Evolutionary conservation across 2,329 filamentous ascomycete genomes (phyloP).

Genomic region (Endocalyx cinctus): DNA sequence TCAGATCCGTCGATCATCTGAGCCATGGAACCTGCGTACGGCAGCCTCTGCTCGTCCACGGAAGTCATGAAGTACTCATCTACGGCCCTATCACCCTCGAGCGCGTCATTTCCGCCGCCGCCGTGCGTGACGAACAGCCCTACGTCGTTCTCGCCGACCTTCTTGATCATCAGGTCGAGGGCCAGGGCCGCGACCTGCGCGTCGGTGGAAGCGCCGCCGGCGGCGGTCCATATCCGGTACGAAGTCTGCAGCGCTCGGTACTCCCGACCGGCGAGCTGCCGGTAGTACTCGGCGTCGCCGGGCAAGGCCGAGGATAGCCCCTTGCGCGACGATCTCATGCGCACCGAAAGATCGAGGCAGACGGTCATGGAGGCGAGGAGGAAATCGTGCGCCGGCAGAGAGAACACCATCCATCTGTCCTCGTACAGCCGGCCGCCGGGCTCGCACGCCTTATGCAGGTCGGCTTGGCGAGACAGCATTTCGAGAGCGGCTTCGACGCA

Average conservation of each 20-base stretch:
- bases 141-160: conserved; percentile 8
- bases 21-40: no score
- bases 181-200: conserved; percentile 16
- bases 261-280: conserved; percentile 2
- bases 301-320: no score
- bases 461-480: conserved; percentile 23
- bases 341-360: conserved; percentile 32
- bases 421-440: conserved; percentile 39
- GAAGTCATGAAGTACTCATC: no score
- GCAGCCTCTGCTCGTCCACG: no score
- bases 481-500: conserved; percentile 23
- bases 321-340: conserved; percentile 9
- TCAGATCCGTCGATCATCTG: no score
- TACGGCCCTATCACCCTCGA: no score
- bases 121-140: no score
- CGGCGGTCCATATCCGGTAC: conserved; percentile 15
- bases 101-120: no score
- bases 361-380: conserved; percentile 48
- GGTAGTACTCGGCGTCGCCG: conserved; percentile 1
- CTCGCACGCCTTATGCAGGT: conserved; percentile 28
- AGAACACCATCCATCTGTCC: conserved; percentile 40
- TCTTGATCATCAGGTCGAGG: conserved; percentile 12
- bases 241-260: conserved; percentile 13
- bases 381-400: conserved; percentile 43
- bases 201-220: conserved; percentile 10